Percentiles rank a stretch among this genome's conserved stretches.
phyloP scores from a whole-genome alignment of 2,329 filamentous ascomycete genomes.

The Dactylellina haptotyla region DNA sequence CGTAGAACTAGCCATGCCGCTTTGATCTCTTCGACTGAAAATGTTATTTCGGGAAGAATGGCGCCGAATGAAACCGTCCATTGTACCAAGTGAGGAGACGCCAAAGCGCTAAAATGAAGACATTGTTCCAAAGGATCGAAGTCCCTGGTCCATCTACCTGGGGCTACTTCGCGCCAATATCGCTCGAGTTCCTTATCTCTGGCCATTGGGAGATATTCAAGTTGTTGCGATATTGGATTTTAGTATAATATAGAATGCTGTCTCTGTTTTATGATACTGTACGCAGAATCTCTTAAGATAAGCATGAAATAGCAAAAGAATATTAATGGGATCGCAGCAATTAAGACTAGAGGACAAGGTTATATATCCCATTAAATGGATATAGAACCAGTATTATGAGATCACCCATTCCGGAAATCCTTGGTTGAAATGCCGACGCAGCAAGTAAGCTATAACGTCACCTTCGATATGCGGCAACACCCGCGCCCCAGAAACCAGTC shows the following conservation, averaged over 20 bases:
- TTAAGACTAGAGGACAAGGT: too few species aligned
- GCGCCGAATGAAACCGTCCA: constrained; percentile 2
- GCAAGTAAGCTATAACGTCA: too few species aligned
- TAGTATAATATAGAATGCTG: too few species aligned
- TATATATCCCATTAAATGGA: too few species aligned
- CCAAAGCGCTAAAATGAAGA: neutral
- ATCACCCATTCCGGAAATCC: too few species aligned
- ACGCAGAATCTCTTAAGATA: neutral
- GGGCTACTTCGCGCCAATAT: constrained; percentile 2
- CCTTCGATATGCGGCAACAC: too few species aligned
- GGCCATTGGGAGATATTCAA: too few species aligned
- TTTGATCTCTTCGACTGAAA: neutral
- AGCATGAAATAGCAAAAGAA: neutral
- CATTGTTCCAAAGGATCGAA: constrained; percentile 2
- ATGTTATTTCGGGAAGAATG: neutral
- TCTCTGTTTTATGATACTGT: too few species aligned
- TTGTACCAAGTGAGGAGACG: constrained; percentile 5
- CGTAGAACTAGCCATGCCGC: constrained; percentile 7
- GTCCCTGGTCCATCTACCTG: neutral
- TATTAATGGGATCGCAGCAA: neutral
- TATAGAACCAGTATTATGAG: too few species aligned
- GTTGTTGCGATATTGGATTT: too few species aligned
- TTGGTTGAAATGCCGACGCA: too few species aligned
- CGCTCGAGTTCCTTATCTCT: neutral
- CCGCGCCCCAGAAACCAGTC: too few species aligned